Conservation (phyloP, 1,139 yeast genomes). For the Geotrichum citri-aurantii region DNA sequence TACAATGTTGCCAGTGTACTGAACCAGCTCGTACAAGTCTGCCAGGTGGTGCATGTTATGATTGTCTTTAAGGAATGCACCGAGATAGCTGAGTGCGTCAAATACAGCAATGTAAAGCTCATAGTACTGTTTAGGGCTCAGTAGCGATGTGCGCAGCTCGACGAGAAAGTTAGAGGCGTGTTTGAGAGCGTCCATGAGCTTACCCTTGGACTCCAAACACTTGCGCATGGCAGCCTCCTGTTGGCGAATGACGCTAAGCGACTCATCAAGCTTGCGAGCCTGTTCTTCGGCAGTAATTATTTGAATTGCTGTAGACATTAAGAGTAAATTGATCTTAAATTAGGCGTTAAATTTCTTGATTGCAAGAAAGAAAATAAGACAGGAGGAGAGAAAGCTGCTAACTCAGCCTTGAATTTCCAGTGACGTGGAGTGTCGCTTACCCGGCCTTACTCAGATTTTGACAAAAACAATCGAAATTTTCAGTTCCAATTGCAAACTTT, state of each 20-base stretch:
- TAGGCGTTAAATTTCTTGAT: not conserved
- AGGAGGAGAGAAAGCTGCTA: not conserved
- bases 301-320: constrained; percentile 18
- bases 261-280: constrained; percentile 41
- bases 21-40: constrained; percentile 89
- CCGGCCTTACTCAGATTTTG: not conserved
- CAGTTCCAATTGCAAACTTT: not conserved
- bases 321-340: not conserved
- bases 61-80: constrained; percentile 57
- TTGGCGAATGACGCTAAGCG: constrained; percentile 55
- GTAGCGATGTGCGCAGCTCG: constrained; percentile 69
- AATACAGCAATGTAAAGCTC: constrained; percentile 82
- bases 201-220: constrained; percentile 59
- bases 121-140: constrained; percentile 89
- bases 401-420: not conserved
- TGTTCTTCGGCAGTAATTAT: constrained; percentile 19
- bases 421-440: constrained; percentile 9
- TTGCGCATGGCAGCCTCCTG: constrained; percentile 75
- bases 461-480: not conserved
- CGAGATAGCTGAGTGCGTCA: constrained; percentile 71
- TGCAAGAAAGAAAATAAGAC: not conserved
- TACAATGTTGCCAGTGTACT: constrained; percentile 82
- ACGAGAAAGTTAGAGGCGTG: constrained; percentile 79
- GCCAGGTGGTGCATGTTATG: constrained; percentile 76
- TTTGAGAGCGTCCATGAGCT: constrained; percentile 80